Base-by-base conservation (phyloP, 352 stramenopile genomes). In the Pythium inflatum region DNA sequence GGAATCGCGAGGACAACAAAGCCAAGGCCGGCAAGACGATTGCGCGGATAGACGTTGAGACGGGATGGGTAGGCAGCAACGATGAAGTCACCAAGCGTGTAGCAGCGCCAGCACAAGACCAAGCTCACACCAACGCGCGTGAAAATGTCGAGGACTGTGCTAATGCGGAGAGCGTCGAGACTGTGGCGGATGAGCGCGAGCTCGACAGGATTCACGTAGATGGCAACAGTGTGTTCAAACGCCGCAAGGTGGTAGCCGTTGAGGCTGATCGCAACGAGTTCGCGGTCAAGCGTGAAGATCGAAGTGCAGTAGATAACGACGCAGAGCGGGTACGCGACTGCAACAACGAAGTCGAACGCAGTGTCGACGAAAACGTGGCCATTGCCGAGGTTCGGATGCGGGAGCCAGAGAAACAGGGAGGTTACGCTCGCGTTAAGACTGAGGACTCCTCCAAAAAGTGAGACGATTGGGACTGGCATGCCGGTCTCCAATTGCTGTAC, bases 91-190 rank as follows among this genome's bases (percentile, higher is more conserved):
- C 18, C 53, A 11, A 49, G 22, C 31, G 14, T 31, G 33, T 33
- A 12, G 45, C 82, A 79, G 22, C 77, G 77, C 36, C 81, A 71
- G 5, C 71, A 75, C 33, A 87, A 80, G 1, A 65, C 68, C 9
- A 80, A 3, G 62, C 80, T 82, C 65, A 79, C 76, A 30, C 71
- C 73, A 24, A 84, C 71, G 0, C 73, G 75, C 5, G 81, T 61
- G 54, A 83, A 66, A 50, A 79, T 67, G 20, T 81, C 68, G 0
- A 62, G n/a, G 0, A 71, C 27, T 0, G 58, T 62, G 20, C 54
- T 56, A 33, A 86, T 77, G 24, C 76, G 74, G 12, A 86, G 66
- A 16, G 74, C 74, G 38, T 86, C 73, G 38, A 82, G 80, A 3
- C 53, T 69, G 5, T 70, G 53, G 1, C 68, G 70, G 11, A 87